phyloP scores from a whole-genome alignment of 2,329 filamentous ascomycete genomes.

The Verticillium zaregamsianum region DNA sequence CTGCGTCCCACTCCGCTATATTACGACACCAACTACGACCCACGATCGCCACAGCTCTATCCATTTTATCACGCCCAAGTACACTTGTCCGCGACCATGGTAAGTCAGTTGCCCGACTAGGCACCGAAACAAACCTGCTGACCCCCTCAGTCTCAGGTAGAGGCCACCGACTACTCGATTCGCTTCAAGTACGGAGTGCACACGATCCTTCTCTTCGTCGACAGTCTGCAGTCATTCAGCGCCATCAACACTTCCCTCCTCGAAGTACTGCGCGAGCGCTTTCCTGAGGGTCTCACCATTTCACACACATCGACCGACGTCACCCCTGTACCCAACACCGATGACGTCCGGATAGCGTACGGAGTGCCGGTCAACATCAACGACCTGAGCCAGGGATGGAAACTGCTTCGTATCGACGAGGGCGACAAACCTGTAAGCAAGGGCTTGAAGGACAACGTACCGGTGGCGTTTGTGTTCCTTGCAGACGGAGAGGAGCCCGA shows the following conservation, averaged over 20 bases:
- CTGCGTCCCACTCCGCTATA: neutral
- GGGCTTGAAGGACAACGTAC: slow-evolving; percentile 41
- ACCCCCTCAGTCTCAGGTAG: slow-evolving; percentile 14
- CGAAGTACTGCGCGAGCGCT: slow-evolving; percentile 51
- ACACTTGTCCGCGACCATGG: neutral
- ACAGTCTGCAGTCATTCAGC: slow-evolving; percentile 52
- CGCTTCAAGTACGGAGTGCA: slow-evolving; percentile 69
- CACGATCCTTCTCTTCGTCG: slow-evolving; percentile 66
- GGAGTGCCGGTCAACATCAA: slow-evolving; percentile 38
- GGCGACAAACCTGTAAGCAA: slow-evolving; percentile 35
- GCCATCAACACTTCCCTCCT: slow-evolving; percentile 56
- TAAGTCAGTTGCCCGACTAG: neutral
- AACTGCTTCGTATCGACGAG: slow-evolving; percentile 32
- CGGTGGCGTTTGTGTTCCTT: slow-evolving; percentile 46
- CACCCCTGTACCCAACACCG: slow-evolving; percentile 34
- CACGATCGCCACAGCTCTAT: neutral
- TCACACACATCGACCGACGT: slow-evolving; percentile 25
- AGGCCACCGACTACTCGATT: slow-evolving; percentile 57
- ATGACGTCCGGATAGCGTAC: slow-evolving; percentile 39
- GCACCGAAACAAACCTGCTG: neutral
- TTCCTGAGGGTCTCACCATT: slow-evolving; percentile 46
- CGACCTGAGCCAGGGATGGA: slow-evolving; percentile 47
- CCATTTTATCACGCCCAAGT: neutral
- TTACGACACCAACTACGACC: neutral
- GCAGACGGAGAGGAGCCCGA: slow-evolving; percentile 32